Evolutionary conservation across 1,139 yeast genomes (phyloP).

Genomic region (Candida buenavistaensis): DNA sequence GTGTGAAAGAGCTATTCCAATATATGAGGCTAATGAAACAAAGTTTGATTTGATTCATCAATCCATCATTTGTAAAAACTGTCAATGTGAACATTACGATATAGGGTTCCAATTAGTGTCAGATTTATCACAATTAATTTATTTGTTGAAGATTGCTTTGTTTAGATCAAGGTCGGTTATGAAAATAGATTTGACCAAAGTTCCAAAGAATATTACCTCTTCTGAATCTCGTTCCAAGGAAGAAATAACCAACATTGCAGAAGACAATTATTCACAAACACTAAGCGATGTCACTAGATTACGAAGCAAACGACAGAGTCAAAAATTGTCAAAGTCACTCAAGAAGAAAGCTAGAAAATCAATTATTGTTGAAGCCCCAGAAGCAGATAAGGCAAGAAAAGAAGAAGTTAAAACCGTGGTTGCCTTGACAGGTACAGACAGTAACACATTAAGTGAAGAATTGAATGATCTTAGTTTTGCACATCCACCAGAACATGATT

Average conservation of each 20-base stretch:
- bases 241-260: slow-evolving; percentile 14
- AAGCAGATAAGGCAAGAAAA: slow-evolving; percentile 42
- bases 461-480: slow-evolving; percentile 11
- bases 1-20: slow-evolving; percentile 43
- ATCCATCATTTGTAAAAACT: slow-evolving; percentile 54
- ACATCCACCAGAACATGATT: neutral
- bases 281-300: slow-evolving; percentile 76
- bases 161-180: slow-evolving; percentile 75
- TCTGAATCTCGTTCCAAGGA: slow-evolving; percentile 1
- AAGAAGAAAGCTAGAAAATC: slow-evolving; percentile 50
- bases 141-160: slow-evolving; percentile 79
- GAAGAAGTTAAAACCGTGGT: slow-evolving; percentile 16
- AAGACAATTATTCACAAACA: slow-evolving; percentile 61
- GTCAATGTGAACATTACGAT: slow-evolving; percentile 37
- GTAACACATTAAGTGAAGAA: slow-evolving; percentile 15
- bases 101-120: slow-evolving; percentile 63
- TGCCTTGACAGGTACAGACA: slow-evolving; percentile 11
- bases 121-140: slow-evolving; percentile 71
- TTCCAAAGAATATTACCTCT: slow-evolving; percentile 1
- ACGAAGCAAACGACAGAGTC: slow-evolving; percentile 72
- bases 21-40: slow-evolving; percentile 32
- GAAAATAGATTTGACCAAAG: slow-evolving; percentile 23
- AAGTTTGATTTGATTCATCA: slow-evolving; percentile 25
- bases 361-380: slow-evolving; percentile 53
- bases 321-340: slow-evolving; percentile 56